Percentiles rank a stretch among this genome's conserved stretches.
Evolutionary conservation across 345 rosid genomes (phyloP).

Genomic region (Lepidium africanum): DNA sequence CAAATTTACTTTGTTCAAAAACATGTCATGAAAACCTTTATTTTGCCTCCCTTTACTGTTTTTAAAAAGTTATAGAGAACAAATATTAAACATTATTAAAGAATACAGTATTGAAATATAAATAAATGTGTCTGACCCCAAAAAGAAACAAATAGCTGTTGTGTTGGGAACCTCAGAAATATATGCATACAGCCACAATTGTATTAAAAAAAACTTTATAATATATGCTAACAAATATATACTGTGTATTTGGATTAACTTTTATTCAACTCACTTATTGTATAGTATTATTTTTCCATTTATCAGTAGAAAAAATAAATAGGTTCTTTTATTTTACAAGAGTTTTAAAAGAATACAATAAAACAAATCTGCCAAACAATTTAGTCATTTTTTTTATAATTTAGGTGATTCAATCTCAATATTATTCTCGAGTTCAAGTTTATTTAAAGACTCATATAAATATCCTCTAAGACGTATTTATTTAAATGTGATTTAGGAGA

Average conservation of each 20-base stretch:
- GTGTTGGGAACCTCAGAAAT: neutral
- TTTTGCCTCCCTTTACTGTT: neutral
- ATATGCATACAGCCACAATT: neutral
- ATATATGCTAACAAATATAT: neutral
- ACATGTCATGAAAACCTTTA: neutral
- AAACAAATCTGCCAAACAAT: neutral
- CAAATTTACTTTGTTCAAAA: neutral
- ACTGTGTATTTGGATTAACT: neutral
- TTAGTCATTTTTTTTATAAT: no score
- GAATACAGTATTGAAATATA: neutral
- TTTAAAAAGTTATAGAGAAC: neutral
- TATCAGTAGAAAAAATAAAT: neutral
- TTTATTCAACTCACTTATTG: neutral
- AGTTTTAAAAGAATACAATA: neutral
- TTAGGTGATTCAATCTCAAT: no score
- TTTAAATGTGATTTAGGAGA: no score
- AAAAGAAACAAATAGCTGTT: neutral
- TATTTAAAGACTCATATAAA: no score
- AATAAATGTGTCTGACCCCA: neutral
- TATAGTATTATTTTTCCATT: neutral
- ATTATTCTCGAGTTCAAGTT: no score
- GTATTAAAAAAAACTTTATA: neutral
- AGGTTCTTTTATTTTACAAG: neutral
- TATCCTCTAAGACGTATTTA: no score
- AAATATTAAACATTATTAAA: neutral